Evolutionary conservation across 2,329 filamentous ascomycete species (phyloP).

Genomic region (Ascochyta clinopodiicola): DNA sequence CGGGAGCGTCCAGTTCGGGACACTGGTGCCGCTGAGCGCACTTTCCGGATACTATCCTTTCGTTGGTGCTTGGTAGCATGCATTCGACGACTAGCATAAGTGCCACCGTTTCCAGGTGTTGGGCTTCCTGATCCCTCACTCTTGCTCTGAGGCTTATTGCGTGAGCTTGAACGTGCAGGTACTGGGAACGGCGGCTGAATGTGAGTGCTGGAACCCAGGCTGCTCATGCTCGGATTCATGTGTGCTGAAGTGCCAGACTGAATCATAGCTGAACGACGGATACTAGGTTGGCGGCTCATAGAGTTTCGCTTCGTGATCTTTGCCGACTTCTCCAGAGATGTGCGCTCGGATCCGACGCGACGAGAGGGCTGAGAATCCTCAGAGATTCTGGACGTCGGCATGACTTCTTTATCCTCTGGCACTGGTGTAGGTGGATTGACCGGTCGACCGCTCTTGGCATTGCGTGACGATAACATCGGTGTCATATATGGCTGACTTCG

Average conservation of each 20-base stretch:
- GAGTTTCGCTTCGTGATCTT: slow-evolving; percentile 46
- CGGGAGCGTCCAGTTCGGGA: slow-evolving; percentile 55
- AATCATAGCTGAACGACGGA: slow-evolving; percentile 81
- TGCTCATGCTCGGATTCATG: slow-evolving; percentile 70
- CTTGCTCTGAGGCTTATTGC: slow-evolving; percentile 70
- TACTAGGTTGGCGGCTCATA: slow-evolving; percentile 60
- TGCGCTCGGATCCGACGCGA: slow-evolving; percentile 33
- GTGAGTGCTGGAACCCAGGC: slow-evolving; percentile 54
- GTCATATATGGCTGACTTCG: slow-evolving; percentile 50
- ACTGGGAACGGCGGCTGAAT: slow-evolving; percentile 84
- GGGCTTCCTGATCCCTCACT: slow-evolving; percentile 84
- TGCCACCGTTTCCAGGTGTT: slow-evolving; percentile 60
- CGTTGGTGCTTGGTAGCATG: slow-evolving; percentile 49
- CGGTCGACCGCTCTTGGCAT: slow-evolving; percentile 56
- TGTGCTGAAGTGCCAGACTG: slow-evolving; percentile 78
- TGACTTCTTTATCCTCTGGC: slow-evolving; percentile 50
- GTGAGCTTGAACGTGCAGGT: slow-evolving; percentile 85
- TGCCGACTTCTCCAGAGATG: slow-evolving; percentile 45
- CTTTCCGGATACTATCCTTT: slow-evolving; percentile 75
- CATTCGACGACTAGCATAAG: slow-evolving; percentile 49
- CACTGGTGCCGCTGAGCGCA: slow-evolving; percentile 80
- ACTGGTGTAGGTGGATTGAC: slow-evolving; percentile 52
- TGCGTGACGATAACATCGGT: slow-evolving; percentile 55
- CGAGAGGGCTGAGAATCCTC: slow-evolving; percentile 38
- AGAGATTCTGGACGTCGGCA: slow-evolving; percentile 36